Percentiles rank a stretch among this genome's conserved stretches.
These are phyloP conservation scores for Rhizophagus sp. DNA, from an alignment of 192 early-diverging fungal genomes.

Conservation along the genomic window DNA sequence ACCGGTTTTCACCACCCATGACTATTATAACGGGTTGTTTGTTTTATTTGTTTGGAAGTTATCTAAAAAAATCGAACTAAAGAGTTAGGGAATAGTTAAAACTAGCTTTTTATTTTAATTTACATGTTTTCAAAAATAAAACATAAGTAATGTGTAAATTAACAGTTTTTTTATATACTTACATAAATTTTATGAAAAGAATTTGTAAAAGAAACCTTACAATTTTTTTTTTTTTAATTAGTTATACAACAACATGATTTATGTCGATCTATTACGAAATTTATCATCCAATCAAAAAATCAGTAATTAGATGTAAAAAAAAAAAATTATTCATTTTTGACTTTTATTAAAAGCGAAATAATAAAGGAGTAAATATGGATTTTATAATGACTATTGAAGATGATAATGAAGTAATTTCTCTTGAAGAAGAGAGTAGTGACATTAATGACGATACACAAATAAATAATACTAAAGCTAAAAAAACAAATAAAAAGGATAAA, in stretches of 20 bases:
- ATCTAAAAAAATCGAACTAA: too few species aligned
- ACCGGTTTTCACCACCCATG: conserved; percentile 33
- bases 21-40: background rate
- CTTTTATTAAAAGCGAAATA: too few species aligned
- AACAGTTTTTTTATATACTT: too few species aligned
- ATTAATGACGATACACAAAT: conserved; percentile 15
- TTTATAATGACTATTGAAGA: conserved; percentile 78
- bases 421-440: conserved; percentile 43
- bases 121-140: too few species aligned
- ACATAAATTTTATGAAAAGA: too few species aligned
- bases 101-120: too few species aligned
- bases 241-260: too few species aligned
- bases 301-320: background rate
- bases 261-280: background rate
- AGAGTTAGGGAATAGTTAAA: background rate
- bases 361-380: conserved; percentile 21
- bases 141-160: too few species aligned
- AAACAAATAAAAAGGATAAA: conserved; percentile 37
- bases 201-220: too few species aligned
- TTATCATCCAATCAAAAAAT: conserved; percentile 3
- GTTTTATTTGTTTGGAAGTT: too few species aligned
- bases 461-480: background rate
- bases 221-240: too few species aligned
- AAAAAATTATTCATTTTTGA: too few species aligned
- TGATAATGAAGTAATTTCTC: conserved; percentile 55